Conservation (phyloP, 2,329 filamentous ascomycete genomes). For the Phyllosticta citriasiana region DNA sequence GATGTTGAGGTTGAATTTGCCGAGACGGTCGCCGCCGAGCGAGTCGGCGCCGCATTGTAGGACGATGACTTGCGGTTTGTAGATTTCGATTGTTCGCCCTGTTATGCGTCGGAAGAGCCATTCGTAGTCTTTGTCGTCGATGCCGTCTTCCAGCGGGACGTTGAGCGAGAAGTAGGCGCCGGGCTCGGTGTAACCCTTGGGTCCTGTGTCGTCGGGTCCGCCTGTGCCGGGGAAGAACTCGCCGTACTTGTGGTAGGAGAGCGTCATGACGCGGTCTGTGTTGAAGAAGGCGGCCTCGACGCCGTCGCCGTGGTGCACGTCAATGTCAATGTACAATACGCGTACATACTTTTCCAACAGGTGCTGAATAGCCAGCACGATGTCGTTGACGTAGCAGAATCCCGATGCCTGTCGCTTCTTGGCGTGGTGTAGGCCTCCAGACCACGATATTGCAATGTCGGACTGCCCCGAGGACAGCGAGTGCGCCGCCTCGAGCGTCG, state of each 20-base stretch:
- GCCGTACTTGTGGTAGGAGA: constrained; percentile 96
- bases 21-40: constrained; percentile 82
- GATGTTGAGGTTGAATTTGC: constrained; percentile 94
- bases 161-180: constrained; percentile 87
- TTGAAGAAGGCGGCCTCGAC: constrained; percentile 88
- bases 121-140: constrained; percentile 82
- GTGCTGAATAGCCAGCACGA: constrained; percentile 85
- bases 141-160: constrained; percentile 80
- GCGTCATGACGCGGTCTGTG: constrained; percentile 80
- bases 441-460: constrained; percentile 97
- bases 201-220: constrained; percentile 75
- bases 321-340: constrained; percentile 90
- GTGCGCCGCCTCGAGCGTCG: constrained; percentile 79
- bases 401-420: constrained; percentile 90
- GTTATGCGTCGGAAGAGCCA: constrained; percentile 77
- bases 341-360: constrained; percentile 72
- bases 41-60: constrained; percentile 94
- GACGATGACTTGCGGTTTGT: constrained; percentile 83
- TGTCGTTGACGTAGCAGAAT: constrained; percentile 99
- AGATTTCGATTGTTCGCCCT: constrained; percentile 66
- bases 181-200: constrained; percentile 70
- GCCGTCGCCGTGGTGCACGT: constrained; percentile 84
- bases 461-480: constrained; percentile 80
- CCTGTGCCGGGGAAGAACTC: constrained; percentile 91
- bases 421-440: constrained; percentile 89